Conservation (phyloP, 495 filamentous ascomycete genomes). For the Aspergillus hancockii region DNA sequence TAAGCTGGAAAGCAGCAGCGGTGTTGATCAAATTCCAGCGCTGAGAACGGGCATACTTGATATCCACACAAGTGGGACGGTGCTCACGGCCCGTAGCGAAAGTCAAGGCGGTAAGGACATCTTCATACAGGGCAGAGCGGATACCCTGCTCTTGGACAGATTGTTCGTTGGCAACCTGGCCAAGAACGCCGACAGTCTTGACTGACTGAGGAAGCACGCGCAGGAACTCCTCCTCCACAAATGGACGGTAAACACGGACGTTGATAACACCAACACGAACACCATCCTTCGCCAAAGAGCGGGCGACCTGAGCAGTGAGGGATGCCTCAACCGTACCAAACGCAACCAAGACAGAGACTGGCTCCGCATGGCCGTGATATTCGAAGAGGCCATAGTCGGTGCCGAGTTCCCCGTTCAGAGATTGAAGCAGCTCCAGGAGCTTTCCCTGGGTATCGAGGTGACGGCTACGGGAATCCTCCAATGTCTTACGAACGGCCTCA, state of each 20-base stretch:
- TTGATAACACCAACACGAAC: conserved; percentile 81
- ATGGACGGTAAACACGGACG: conserved; percentile 91
- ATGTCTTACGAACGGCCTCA: conserved; percentile 61
- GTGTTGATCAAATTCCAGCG: conserved; percentile 80
- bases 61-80: conserved; percentile 65
- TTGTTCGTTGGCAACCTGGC: conserved; percentile 58
- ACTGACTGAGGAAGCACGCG: conserved; percentile 73
- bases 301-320: conserved; percentile 78
- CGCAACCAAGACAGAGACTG: conserved; percentile 81
- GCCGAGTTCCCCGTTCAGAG: conserved; percentile 89
- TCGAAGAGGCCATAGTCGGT: conserved; percentile 92
- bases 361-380: conserved; percentile 80
- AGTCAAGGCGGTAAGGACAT: conserved; percentile 80
- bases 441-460: conserved; percentile 73
- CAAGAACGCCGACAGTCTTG: conserved; percentile 67
- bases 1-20: conserved; percentile 64
- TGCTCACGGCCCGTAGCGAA: conserved; percentile 68
- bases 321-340: conserved; percentile 91
- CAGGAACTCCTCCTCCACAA: conserved; percentile 91
- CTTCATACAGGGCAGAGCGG: conserved; percentile 82
- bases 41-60: conserved; percentile 85
- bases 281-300: conserved; percentile 67
- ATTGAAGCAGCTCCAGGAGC: conserved; percentile 69
- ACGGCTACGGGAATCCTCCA: conserved; percentile 62
- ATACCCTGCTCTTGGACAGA: conserved; percentile 65